Evolutionary conservation across 1,284 basidiomycete genomes (phyloP).

Genomic region (Fomitopsis palustris): DNA sequence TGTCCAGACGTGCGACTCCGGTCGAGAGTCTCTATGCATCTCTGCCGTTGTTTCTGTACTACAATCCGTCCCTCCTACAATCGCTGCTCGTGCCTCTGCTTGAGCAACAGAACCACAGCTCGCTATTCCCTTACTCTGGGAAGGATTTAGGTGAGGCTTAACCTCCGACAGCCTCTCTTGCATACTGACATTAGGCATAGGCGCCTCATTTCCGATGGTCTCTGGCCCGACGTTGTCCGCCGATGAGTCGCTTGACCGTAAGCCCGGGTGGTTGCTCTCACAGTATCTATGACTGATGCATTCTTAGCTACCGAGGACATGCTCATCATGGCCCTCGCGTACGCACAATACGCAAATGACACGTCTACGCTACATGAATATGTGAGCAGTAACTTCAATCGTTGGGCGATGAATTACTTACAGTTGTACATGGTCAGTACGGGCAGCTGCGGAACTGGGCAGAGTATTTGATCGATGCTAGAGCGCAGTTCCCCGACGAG

Average conservation of each 20-base stretch:
- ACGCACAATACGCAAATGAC: conserved; percentile 57
- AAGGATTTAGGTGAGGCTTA: conserved; percentile 37
- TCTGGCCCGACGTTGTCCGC: background rate
- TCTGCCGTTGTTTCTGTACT: conserved; percentile 42
- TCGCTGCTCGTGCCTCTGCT: conserved; percentile 42
- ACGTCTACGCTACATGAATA: conserved; percentile 46
- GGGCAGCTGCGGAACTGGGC: conserved; percentile 65
- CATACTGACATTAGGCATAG: background rate
- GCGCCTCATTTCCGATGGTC: background rate
- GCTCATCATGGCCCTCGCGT: conserved; percentile 71
- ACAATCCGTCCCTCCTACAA: conserved; percentile 39
- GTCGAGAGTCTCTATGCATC: conserved; percentile 47
- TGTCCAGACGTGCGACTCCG: conserved; percentile 32
- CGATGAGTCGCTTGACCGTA: conserved; percentile 13
- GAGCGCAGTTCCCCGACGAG: conserved; percentile 51
- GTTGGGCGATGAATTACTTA: background rate
- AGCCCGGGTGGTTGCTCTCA: background rate
- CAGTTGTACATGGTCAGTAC: conserved; percentile 31
- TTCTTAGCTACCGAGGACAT: conserved; percentile 62
- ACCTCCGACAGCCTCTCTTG: no score
- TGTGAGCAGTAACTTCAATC: conserved; percentile 29
- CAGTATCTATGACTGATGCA: background rate
- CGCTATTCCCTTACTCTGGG: conserved; percentile 31
- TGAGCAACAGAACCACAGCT: conserved; percentile 31
- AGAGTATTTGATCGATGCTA: conserved; percentile 51